Percentiles rank a stretch among this genome's conserved stretches.
These are phyloP conservation scores for Blastocladiella britannica DNA, from an alignment of 192 early-diverging fungal species.

Conservation along the genomic window DNA sequence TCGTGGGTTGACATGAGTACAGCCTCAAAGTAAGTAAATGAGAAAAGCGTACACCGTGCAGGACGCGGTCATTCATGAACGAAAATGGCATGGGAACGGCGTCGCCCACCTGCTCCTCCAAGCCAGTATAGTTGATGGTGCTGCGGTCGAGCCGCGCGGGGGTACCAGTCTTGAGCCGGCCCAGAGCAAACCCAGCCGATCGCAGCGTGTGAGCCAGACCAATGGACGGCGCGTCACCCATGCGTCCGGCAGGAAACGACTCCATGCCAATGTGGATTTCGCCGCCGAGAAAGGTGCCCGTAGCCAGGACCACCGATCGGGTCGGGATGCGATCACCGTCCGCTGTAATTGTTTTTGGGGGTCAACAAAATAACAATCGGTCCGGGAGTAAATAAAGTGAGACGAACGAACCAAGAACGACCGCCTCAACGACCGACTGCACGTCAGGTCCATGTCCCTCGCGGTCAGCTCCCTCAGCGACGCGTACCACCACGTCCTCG, in stretches of 20 bases:
- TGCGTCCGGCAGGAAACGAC: conserved; percentile 48
- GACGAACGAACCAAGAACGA: too few species aligned
- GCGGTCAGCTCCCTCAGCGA: conserved; percentile 13
- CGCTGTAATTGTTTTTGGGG: conserved; percentile 15
- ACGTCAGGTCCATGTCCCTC: conserved; percentile 10
- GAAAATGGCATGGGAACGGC: conserved; percentile 52
- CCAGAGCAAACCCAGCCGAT: conserved; percentile 50
- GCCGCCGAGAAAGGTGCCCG: conserved; percentile 60
- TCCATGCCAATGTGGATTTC: conserved; percentile 61
- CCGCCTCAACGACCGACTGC: too few species aligned
- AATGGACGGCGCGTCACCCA: conserved; percentile 46
- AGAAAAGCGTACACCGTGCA: conserved; percentile 19
- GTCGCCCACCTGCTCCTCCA: conserved; percentile 45
- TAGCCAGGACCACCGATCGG: conserved; percentile 54
- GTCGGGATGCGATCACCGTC: conserved; percentile 40
- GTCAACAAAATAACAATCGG: too few species aligned
- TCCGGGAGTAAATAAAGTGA: too few species aligned
- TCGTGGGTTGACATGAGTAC: too few species aligned
- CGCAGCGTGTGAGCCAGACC: conserved; percentile 53
- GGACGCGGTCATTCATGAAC: conserved; percentile 46
- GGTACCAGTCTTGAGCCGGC: conserved; percentile 69
- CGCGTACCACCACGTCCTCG: conserved; percentile 39
- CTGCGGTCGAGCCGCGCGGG: conserved; percentile 52
- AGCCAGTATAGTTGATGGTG: conserved; percentile 48
- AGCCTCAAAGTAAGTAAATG: too few species aligned